A percentile compares a stretch with the other conserved stretches of the same genome.
These are phyloP conservation scores for Dactylonectria macrodidyma DNA, from an alignment of 2,329 filamentous ascomycete species.

Conservation along the genomic window DNA sequence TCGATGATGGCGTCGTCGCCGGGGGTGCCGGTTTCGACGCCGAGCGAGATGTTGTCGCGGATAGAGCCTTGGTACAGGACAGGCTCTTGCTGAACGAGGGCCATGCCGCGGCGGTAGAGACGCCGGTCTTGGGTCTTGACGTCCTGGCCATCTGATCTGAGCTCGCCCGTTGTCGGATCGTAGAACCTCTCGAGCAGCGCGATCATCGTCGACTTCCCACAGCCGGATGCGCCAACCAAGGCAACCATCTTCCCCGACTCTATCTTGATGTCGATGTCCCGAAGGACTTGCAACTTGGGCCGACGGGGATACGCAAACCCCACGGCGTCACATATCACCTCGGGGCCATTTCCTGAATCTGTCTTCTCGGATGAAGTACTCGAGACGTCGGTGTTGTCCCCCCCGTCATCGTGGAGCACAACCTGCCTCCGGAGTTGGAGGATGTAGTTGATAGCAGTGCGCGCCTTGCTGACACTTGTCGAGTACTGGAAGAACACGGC, in stretches of 20 bases:
- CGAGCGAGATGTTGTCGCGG: constrained; percentile 69
- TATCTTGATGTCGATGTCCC: constrained; percentile 59
- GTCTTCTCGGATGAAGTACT: constrained; percentile 17
- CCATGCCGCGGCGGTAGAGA: constrained; percentile 53
- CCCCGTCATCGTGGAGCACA: constrained; percentile 50
- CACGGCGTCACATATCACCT: constrained; percentile 65
- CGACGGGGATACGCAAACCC: constrained; percentile 70
- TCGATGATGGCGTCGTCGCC: constrained; percentile 59
- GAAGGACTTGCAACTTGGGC: constrained; percentile 53
- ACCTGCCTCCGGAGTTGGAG: constrained; percentile 55
- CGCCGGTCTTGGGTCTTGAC: constrained; percentile 49
- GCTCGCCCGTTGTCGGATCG: constrained; percentile 51
- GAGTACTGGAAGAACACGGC: constrained; percentile 62
- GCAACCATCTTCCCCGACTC: constrained; percentile 65
- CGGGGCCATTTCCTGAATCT: constrained; percentile 45
- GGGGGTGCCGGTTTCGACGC: constrained; percentile 52
- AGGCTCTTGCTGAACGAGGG: constrained; percentile 60
- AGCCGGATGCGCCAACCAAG: constrained; percentile 71
- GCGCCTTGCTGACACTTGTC: constrained; percentile 67
- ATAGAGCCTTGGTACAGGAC: constrained; percentile 66
- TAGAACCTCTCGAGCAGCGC: too few species aligned
- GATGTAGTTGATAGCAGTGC: constrained; percentile 64
- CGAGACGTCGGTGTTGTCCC: constrained; percentile 27
- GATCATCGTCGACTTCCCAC: constrained; percentile 74
- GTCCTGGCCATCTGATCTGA: constrained; percentile 50